These are phyloP conservation scores for Albophoma yamanashiensis DNA, from an alignment of 2,329 filamentous ascomycete species.

Conservation along the genomic window DNA sequence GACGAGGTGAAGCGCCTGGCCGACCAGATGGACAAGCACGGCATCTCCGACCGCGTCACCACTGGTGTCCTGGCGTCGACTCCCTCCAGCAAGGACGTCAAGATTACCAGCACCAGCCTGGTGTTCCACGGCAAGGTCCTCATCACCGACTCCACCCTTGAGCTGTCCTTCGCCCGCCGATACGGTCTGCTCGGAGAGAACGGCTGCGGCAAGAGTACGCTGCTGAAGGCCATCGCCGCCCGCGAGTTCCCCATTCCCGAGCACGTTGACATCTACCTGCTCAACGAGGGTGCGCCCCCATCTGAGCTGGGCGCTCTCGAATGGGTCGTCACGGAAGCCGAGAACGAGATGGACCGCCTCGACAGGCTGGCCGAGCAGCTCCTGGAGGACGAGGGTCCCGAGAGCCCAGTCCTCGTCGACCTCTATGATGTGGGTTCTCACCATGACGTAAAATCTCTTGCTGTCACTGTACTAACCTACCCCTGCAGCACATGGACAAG, in stretches of 20 bases:
- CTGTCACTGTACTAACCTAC: neutral
- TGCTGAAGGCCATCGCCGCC: slow-evolving; percentile 86
- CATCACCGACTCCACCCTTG: slow-evolving; percentile 85
- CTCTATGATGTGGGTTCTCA: slow-evolving; percentile 72
- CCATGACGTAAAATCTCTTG: neutral
- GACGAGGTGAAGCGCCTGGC: slow-evolving; percentile 79
- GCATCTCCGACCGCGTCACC: slow-evolving; percentile 93
- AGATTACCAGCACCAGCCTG: slow-evolving; percentile 86
- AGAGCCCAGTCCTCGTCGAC: slow-evolving; percentile 82
- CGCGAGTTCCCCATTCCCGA: slow-evolving; percentile 95
- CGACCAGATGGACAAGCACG: slow-evolving; percentile 90
- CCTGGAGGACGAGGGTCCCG: slow-evolving; percentile 84
- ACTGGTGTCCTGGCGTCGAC: slow-evolving; percentile 91
- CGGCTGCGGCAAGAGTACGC: slow-evolving; percentile 97
- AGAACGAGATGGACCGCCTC: slow-evolving; percentile 82
- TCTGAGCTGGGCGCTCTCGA: slow-evolving; percentile 85
- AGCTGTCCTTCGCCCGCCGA: slow-evolving; percentile 83
- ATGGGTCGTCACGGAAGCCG: slow-evolving; percentile 92
- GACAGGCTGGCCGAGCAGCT: slow-evolving; percentile 84
- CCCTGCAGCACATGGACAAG: slow-evolving; percentile 80
- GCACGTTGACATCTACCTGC: slow-evolving; percentile 93
- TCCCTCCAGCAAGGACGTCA: slow-evolving; percentile 80
- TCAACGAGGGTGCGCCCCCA: slow-evolving; percentile 92
- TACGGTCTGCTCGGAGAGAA: slow-evolving; percentile 97
- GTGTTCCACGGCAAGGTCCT: slow-evolving; percentile 98